Conservation (phyloP, 148 eudicot genomes). For the Rhododendron ferrugineum region DNA sequence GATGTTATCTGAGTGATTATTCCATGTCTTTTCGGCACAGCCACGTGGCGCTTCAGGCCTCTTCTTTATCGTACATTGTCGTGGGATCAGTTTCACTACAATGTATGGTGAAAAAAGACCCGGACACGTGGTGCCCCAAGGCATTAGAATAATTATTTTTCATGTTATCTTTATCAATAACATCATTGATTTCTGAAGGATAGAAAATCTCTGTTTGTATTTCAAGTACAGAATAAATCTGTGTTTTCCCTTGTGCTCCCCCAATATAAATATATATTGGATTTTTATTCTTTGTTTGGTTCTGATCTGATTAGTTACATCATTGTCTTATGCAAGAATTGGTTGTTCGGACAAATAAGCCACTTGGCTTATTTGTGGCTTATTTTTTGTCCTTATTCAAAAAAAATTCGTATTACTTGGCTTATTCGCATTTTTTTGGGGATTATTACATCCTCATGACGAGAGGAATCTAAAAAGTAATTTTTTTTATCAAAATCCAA, state of each 20-base stretch:
- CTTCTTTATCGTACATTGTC: fast-evolving
- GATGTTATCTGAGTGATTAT: background rate
- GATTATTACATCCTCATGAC: no score
- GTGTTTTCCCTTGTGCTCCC: background rate
- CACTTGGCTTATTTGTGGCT: no score
- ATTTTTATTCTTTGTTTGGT: background rate
- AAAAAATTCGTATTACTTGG: no score
- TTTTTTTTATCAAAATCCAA: no score
- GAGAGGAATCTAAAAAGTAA: no score
- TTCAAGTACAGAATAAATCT: background rate
- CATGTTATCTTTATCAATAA: background rate
- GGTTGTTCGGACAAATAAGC: no score
- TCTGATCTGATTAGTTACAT: background rate
- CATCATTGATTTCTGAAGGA: slow-evolving; percentile 1
- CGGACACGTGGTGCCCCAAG: no score
- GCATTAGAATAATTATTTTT: no score
- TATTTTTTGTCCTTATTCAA: no score
- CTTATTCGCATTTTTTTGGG: no score
- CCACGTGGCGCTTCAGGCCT: fast-evolving
- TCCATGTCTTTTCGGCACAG: no score
- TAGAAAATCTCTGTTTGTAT: background rate
- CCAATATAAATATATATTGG: background rate
- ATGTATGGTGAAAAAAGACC: fast-evolving
- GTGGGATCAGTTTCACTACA: fast-evolving
- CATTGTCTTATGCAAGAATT: background rate